Evolutionary conservation across 768 basidiomycete species (phyloP), one percentile per base, ranked within the genome.

Genomic region (Suillus subaureus): DNA sequence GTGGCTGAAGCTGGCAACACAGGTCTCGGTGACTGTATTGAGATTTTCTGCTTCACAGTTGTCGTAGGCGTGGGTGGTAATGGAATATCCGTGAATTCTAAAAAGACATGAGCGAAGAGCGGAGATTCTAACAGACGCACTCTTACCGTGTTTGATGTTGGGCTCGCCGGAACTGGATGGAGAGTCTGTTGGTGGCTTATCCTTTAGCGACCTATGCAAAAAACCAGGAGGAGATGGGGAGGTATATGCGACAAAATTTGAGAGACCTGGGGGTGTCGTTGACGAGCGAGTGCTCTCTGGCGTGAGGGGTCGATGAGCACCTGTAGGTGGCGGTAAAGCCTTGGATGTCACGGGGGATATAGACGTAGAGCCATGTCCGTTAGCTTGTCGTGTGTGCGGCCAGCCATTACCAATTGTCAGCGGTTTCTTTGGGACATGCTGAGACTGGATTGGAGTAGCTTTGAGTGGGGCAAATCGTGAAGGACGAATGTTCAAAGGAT

Each of bases 401-500:
- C 86, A 86, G 12, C 82, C 81, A 52, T 76, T 78, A 13, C 85
- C 85, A 12, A 87, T 81, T 2, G 86, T 72, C 56, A 49, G 47
- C 47, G 78, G 80, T 66, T 79, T 82, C 72, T 78, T 81, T 1
- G 74, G 62, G 31, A 65, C 61, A 21, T 58, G 58, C 61, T 70
- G 64, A 23, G 66, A 61, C 28, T 68, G 69, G n/a, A 67, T 42
- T 21, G 61, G 65, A 4, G 61, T 62, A 11, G 55, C 61, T 62
- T 60, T 60, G 40, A 60, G 67, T 8, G 64, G 75, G n/a, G 66
- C 58, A 39, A 56, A 61, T 57, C 71, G 69, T 16, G 87, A 84
- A 16, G 88, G 85, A 31, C 81, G 79, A 62, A 89, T 88, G 56
- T 79, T 80, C 47, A 89, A 73, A 28, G 87, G 86, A 70, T 89